Base-by-base conservation (phyloP, 164 flowering plant species). In the Sextonia rubra region DNA sequence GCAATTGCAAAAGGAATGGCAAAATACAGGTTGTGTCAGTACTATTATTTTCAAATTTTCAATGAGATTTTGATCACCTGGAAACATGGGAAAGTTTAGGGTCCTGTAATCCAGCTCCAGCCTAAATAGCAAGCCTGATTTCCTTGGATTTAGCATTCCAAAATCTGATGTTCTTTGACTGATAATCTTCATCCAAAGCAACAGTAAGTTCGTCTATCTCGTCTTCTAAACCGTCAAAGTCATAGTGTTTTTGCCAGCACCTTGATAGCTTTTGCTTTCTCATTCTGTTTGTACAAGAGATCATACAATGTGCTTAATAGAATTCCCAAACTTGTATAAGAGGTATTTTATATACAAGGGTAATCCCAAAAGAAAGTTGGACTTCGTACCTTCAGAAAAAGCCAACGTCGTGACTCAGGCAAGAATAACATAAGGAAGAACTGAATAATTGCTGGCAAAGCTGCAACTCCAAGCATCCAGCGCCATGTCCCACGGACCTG, bases 401-500 rank as follows among this genome's bases (percentile, higher is more conserved):
- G 92, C 99, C 99, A 95, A 29, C 98, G 89, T 0, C 98, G 98
- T 37, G 99, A 95, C 73, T 95, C 99, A 0, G 99, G 98, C 81
- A 95, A 69, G 77, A 75, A 85, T 9, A 95, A 80, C 99, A 93
- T 91, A 30, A 90, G 76, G 73, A 74, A 68, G 76, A 95, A 93
- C 80, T 95, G 99, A 32, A 91, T 56, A 30, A 93, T 74, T 71
- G 97, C 98, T n/a, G 99, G 99, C 62, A 91, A 85, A 71, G 74
- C 91, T 32, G 99, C 73, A 77, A 87, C 92, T 71, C 99, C 99
- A 67, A 95, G 97, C 99, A 95, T 95, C 99, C 99, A 95, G 44
- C 98, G 83, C 99, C 99, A 95, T 67, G 99, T 95, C 66, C 99
- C 99, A 2, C 90, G 93, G 44, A 91, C 93, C 99, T 95, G 85